Base-by-base conservation (phyloP, 441 rosid species). In the Populus hybrid region DNA sequence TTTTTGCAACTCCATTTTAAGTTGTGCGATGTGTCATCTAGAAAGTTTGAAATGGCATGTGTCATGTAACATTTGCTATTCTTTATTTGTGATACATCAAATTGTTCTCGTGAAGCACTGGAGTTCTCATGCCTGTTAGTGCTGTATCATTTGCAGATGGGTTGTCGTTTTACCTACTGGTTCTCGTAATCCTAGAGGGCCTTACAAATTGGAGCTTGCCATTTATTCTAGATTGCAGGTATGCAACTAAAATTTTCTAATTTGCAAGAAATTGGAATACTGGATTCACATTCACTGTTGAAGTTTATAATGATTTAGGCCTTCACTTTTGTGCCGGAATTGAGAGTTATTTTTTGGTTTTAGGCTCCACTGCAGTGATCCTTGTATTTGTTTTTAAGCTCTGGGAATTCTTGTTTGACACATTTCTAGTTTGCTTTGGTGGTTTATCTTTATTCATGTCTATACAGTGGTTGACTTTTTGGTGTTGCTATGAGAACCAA, bases 171-270 rank as follows among this genome's bases (percentile, higher is more conserved):
- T 89, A 78, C 99, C 98, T 8, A 89, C 89, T 57, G 99, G 98
- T 80, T 88, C 97, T 32, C 91, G 93, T 70, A 87, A 88, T 74
- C 87, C 86, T 69, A 65, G 85, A 21, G 84, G 83, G 75, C 97
- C 97, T 81, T 91, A 86, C 86, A 95, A 92, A 88, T 85, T 95
- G 88, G 95, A 93, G 86, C 85, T 95, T 50, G 98, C 92, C 76
- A 88, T 93, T 77, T 95, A 93, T 81, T 76, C 95, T 72, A 86
- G 84, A 79, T 50, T 87, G 73, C 96, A 89, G 95, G 98, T 95
- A 85, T 73, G 57, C 71, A 74, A 78, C 64, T 69, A 77, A 61
- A 61, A 12, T 11, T 72, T 57, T 5, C 42, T 36, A 63, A 26
- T 73, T 6, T n/a, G 59, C 28, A 35, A 20, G 30, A 64, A 24